Conservation (phyloP, 108 stramenopile species). For the Conticribra weissflogii region DNA sequence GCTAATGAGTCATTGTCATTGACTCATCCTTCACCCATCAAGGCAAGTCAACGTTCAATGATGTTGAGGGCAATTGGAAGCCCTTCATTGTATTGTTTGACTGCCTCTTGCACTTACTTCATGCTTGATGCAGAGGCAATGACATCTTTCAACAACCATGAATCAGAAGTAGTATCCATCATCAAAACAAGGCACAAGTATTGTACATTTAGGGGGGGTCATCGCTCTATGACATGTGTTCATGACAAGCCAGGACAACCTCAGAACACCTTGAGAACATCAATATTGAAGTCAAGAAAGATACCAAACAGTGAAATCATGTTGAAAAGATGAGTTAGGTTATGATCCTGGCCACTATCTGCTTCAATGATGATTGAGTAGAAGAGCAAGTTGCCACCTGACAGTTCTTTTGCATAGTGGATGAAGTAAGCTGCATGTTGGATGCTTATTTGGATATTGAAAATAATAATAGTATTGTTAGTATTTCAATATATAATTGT, state of each 20-base stretch:
- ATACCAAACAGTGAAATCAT: constrained; percentile 3
- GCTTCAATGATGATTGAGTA: background rate
- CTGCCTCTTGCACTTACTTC: background rate
- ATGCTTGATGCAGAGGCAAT: background rate
- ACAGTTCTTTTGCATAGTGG: background rate
- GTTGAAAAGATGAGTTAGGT: background rate
- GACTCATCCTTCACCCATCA: no score
- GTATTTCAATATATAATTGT: no score
- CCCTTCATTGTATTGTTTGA: background rate
- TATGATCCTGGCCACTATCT: constrained; percentile 10
- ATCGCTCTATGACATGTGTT: background rate
- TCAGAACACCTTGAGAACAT: background rate
- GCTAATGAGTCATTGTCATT: background rate
- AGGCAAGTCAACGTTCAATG: no score
- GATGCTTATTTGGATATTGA: no score
- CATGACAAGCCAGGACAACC: constrained; percentile 10
- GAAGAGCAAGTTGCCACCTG: background rate
- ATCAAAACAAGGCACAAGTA: background rate
- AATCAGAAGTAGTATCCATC: background rate
- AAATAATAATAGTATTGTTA: no score
- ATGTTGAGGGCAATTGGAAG: background rate
- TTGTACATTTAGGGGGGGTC: background rate
- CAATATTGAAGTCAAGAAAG: background rate
- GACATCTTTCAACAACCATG: background rate
- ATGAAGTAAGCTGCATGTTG: constrained; percentile 5